Evolutionary conservation across 495 filamentous ascomycete species (phyloP).

Genomic region (Arthonia radiata): DNA sequence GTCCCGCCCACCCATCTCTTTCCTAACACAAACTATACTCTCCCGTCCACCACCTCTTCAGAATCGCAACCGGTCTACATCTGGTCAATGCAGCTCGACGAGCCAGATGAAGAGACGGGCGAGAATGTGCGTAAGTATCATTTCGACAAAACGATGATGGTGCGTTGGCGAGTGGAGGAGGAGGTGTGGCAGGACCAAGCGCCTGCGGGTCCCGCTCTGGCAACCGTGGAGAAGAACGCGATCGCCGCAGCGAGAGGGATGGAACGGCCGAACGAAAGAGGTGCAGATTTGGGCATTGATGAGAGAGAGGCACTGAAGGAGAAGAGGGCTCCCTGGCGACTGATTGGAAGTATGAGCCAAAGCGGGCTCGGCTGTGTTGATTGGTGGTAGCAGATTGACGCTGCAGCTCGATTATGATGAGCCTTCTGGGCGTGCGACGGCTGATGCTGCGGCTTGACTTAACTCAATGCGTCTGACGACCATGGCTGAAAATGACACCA

Average conservation of each 20-base stretch:
- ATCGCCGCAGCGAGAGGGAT: neutral
- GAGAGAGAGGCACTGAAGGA: neutral
- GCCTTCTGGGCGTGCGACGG: neutral
- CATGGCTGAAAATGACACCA: too few species aligned
- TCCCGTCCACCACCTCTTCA: conserved; percentile 1
- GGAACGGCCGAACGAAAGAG: neutral
- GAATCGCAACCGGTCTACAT: too few species aligned
- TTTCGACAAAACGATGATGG: conserved; percentile 71
- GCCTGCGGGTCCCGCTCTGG: too few species aligned
- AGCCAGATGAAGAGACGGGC: conserved; percentile 38
- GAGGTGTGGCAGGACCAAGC: conserved; percentile 82
- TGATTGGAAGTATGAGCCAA: neutral
- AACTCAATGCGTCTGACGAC: too few species aligned
- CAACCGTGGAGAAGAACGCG: neutral
- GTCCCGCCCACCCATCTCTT: conserved; percentile 48
- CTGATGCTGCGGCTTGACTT: too few species aligned
- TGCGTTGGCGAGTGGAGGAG: conserved; percentile 55
- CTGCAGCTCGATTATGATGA: neutral
- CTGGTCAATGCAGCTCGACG: too few species aligned
- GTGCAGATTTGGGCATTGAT: neutral
- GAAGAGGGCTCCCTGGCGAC: neutral
- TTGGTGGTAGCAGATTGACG: neutral
- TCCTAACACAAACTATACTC: conserved; percentile 50
- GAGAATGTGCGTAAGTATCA: conserved; percentile 28
- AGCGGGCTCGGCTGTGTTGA: neutral